These are phyloP conservation scores for Vigna radiata DNA, from an alignment of 306 rosid genomes.

Conservation along the genomic window DNA sequence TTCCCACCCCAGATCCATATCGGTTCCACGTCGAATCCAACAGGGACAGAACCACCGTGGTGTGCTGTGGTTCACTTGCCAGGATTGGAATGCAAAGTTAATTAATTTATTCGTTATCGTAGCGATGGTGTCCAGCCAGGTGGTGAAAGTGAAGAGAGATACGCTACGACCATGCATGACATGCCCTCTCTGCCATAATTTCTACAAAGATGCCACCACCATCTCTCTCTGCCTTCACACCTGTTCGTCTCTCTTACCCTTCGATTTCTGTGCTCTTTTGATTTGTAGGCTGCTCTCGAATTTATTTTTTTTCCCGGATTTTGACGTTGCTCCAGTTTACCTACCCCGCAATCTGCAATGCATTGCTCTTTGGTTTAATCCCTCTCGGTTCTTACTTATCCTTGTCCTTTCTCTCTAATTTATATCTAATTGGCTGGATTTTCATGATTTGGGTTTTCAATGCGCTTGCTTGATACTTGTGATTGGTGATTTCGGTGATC, in stretches of 20 bases:
- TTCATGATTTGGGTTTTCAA: slow-evolving; percentile 38
- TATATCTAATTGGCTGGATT: slow-evolving; percentile 21
- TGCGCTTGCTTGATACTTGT: slow-evolving; percentile 5
- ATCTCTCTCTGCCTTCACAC: slow-evolving; percentile 96
- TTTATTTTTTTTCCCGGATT: not conserved
- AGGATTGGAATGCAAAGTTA: slow-evolving; percentile 30
- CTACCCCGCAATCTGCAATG: not conserved
- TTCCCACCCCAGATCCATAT: slow-evolving; percentile 61
- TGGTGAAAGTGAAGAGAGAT: slow-evolving; percentile 72
- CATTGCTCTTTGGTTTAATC: not conserved
- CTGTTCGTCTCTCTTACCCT: slow-evolving; percentile 56
- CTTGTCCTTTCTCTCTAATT: not conserved
- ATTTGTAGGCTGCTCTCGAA: not conserved
- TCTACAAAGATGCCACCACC: slow-evolving; percentile 86
- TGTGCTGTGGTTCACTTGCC: not conserved
- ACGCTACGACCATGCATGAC: slow-evolving; percentile 86
- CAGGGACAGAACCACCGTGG: not conserved
- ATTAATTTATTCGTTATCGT: not conserved
- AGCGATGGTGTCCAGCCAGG: slow-evolving; percentile 50
- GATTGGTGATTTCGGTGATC: slow-evolving; percentile 21
- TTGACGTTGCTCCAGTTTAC: slow-evolving; percentile 15
- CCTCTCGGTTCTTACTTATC: not conserved
- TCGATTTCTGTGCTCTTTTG: slow-evolving; percentile 15
- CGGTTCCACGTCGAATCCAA: slow-evolving; percentile 27
- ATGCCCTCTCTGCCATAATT: slow-evolving; percentile 88